Evolutionary conservation across 1,284 basidiomycete species (phyloP).

Genomic region (Marasmius oreades): DNA sequence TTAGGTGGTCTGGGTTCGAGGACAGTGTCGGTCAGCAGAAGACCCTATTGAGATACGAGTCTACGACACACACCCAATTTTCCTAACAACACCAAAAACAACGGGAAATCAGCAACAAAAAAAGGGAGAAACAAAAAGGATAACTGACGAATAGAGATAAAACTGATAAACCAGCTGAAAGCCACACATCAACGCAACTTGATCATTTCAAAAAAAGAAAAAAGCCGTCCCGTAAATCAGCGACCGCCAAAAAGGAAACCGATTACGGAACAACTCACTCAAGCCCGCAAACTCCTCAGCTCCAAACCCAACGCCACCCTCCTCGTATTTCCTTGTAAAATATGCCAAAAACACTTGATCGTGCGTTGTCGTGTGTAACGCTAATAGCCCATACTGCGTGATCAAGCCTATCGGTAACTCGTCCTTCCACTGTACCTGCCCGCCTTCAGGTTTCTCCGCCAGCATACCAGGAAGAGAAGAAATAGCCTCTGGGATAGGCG

Average conservation of each 20-base stretch:
- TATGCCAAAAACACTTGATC: conserved; percentile 86
- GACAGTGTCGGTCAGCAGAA: too few relatives aligned
- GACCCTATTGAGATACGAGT: not conserved
- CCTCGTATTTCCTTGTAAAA: conserved; percentile 71
- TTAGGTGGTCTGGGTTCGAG: conserved; percentile 58
- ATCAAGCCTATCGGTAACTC: conserved; percentile 71
- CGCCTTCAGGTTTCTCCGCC: conserved; percentile 37
- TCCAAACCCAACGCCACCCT: conserved; percentile 74
- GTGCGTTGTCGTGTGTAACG: conserved; percentile 79
- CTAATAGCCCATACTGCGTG: conserved; percentile 77
- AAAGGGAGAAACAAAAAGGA: not conserved
- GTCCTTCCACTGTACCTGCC: conserved; percentile 54
- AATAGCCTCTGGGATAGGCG: not conserved
- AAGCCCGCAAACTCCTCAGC: conserved; percentile 78
- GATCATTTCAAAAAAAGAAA: too few relatives aligned
- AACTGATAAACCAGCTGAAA: conserved; percentile 80
- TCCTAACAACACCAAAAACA: conserved; percentile 36
- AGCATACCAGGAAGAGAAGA: conserved; percentile 26
- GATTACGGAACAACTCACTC: conserved; percentile 55
- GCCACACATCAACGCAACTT: conserved; percentile 78
- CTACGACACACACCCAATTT: conserved; percentile 44
- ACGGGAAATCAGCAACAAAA: conserved; percentile 17
- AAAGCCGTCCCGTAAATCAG: not conserved
- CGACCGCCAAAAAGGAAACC: not conserved
- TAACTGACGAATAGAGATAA: conserved; percentile 79